Conservation (phyloP, 2,329 filamentous ascomycete species). For the Pseudogymnoascus sp. region DNA sequence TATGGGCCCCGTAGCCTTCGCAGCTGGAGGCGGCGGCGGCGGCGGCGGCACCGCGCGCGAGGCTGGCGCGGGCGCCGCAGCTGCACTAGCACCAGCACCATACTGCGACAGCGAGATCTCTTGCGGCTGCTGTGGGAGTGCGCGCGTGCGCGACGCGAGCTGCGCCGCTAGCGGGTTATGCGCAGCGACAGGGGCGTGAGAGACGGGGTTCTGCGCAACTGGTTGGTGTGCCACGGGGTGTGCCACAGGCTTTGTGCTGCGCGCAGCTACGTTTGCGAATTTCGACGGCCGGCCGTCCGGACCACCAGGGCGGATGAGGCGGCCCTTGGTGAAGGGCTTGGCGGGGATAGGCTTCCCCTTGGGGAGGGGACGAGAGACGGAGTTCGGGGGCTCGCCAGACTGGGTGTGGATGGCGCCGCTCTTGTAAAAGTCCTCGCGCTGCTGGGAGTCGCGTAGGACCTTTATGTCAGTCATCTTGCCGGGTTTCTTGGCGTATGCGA, state of each 20-base stretch:
- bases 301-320: conserved; percentile 85
- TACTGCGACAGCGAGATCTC: conserved; percentile 28
- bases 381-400: conserved; percentile 74
- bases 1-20: conserved; percentile 59
- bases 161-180: conserved; percentile 26
- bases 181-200: conserved; percentile 16
- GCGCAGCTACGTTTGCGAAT: conserved; percentile 40
- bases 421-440: conserved; percentile 81
- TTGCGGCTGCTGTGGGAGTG: not conserved
- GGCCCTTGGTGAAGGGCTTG: conserved; percentile 86
- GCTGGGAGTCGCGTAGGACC: conserved; percentile 76
- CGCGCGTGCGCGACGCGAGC: conserved; percentile 4
- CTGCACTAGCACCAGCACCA: conserved; percentile 28
- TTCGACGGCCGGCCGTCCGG: conserved; percentile 74
- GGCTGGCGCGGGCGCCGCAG: conserved; percentile 22
- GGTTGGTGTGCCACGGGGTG: conserved; percentile 12
- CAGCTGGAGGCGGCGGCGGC: conserved; percentile 57
- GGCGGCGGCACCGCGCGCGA: conserved; percentile 50
- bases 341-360: conserved; percentile 78
- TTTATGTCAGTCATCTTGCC: conserved; percentile 86
- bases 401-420: conserved; percentile 83
- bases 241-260: conserved; percentile 27
- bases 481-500: conserved; percentile 97
- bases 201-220: not conserved
- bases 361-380: conserved; percentile 74